phyloP scores from a whole-genome alignment of 2,329 filamentous ascomycete species.

The Ceratocystiopsis sp. region DNA sequence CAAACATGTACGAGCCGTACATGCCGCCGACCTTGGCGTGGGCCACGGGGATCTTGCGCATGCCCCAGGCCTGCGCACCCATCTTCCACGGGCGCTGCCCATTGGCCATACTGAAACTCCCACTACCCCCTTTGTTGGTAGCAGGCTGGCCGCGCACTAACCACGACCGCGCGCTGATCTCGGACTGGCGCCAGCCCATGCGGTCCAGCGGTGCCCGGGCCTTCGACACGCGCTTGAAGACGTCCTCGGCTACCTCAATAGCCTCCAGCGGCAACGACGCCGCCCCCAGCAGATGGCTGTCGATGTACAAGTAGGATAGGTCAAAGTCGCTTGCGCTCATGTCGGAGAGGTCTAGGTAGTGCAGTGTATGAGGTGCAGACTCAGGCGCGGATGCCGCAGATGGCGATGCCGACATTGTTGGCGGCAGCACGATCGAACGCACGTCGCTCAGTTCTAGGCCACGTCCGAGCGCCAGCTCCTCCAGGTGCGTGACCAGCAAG shows the following conservation, averaged over 20 bases:
- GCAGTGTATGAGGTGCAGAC: constrained; percentile 37
- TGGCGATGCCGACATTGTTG: constrained; percentile 6
- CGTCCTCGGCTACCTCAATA: constrained; percentile 54
- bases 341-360: constrained; percentile 63
- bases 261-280: constrained; percentile 55
- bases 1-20: constrained; percentile 61
- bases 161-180: constrained; percentile 50
- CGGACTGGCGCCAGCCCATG: constrained; percentile 53
- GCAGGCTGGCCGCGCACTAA: constrained; percentile 35
- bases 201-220: constrained; percentile 40
- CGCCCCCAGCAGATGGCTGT: constrained; percentile 37
- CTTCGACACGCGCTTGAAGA: constrained; percentile 47
- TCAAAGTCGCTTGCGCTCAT: constrained; percentile 45
- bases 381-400: too few species aligned
- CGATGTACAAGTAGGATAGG: constrained; percentile 31
- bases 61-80: constrained; percentile 71
- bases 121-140: constrained; percentile 8
- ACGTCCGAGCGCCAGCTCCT: constrained; percentile 59
- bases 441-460: constrained; percentile 49
- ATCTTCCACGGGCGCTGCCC: constrained; percentile 59
- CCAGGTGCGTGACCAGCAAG: constrained; percentile 51
- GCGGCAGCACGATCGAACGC: constrained; percentile 42
- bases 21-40: constrained; percentile 85
- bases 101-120: constrained; percentile 16
- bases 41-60: constrained; percentile 82